Conservation (phyloP, 208 protist species). For the Trypanosoma conorhini region DNA sequence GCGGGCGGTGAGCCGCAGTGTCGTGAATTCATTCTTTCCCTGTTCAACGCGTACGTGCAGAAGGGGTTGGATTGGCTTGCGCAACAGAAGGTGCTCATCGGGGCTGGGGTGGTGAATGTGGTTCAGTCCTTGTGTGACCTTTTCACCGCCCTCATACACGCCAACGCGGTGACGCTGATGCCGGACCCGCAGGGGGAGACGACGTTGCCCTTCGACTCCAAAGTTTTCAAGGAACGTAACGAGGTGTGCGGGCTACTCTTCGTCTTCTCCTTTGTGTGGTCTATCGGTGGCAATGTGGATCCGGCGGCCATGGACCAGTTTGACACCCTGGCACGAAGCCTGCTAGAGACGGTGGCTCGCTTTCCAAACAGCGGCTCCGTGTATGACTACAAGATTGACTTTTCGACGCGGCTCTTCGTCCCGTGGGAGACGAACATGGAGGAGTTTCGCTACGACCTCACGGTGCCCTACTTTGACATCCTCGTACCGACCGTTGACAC, state of each 20-base stretch:
- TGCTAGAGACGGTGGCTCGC: constrained; percentile 84
- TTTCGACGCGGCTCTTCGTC: constrained; percentile 70
- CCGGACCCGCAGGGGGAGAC: constrained; percentile 60
- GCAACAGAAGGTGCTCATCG: constrained; percentile 84
- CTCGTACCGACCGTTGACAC: constrained; percentile 98
- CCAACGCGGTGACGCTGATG: constrained; percentile 77
- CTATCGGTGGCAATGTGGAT: constrained; percentile 95
- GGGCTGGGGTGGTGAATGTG: constrained; percentile 92
- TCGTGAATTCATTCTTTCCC: constrained; percentile 79
- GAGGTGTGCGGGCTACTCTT: constrained; percentile 91
- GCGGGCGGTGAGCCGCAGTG: constrained; percentile 59
- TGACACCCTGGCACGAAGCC: constrained; percentile 80
- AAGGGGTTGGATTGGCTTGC: constrained; percentile 89
- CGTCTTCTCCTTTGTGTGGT: constrained; percentile 96
- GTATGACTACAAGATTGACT: constrained; percentile 96
- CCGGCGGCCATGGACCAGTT: constrained; percentile 89
- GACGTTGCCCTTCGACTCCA: constrained; percentile 56
- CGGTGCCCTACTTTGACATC: constrained; percentile 96
- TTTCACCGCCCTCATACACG: constrained; percentile 82
- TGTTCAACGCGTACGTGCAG: constrained; percentile 91
- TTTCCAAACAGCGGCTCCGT: constrained; percentile 91
- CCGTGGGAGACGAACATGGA: constrained; percentile 83
- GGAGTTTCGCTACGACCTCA: constrained; percentile 80
- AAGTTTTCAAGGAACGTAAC: constrained; percentile 83
- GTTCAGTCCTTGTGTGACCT: constrained; percentile 93